Evolutionary conservation across 257 asterid genomes (phyloP).

Genomic region (Forsythia suspensa): DNA sequence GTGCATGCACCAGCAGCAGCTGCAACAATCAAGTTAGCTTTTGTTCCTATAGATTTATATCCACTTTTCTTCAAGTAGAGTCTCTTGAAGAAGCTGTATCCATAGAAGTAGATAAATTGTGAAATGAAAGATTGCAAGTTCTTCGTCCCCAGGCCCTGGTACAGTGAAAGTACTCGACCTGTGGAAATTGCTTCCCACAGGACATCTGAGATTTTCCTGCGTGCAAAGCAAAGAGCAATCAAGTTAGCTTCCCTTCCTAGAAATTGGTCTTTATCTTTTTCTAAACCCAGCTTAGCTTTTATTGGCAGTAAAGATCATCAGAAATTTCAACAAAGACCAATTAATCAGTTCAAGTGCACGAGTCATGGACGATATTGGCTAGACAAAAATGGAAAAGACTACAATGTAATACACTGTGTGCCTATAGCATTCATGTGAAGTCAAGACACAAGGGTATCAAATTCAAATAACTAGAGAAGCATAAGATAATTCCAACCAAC

Average conservation of each 20-base stretch:
- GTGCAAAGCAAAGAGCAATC: conserved; percentile 16
- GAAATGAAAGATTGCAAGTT: conserved; percentile 88
- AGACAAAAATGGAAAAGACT: background rate
- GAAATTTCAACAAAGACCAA: background rate
- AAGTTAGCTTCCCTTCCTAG: background rate
- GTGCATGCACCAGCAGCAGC: conserved; percentile 93
- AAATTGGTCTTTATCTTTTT: background rate
- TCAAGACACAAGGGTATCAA: background rate
- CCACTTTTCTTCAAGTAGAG: conserved; percentile 73
- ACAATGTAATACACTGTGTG: background rate
- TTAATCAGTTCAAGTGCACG: background rate
- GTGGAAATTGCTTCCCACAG: conserved; percentile 66
- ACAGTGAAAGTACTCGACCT: conserved; percentile 61
- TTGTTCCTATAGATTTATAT: conserved; percentile 75
- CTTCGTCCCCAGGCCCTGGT: conserved; percentile 91
- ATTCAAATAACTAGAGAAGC: background rate
- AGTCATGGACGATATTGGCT: background rate
- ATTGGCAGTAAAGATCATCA: background rate
- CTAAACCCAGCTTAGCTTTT: background rate
- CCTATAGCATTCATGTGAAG: background rate
- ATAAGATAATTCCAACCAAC: background rate
- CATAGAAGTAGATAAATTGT: conserved; percentile 80
- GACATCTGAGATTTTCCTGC: conserved; percentile 73
- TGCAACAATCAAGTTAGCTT: conserved; percentile 81
- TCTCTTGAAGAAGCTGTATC: conserved; percentile 80